These are phyloP conservation scores for Eremomyces bilateralis DNA, from an alignment of 495 filamentous ascomycete species.

Conservation along the genomic window DNA sequence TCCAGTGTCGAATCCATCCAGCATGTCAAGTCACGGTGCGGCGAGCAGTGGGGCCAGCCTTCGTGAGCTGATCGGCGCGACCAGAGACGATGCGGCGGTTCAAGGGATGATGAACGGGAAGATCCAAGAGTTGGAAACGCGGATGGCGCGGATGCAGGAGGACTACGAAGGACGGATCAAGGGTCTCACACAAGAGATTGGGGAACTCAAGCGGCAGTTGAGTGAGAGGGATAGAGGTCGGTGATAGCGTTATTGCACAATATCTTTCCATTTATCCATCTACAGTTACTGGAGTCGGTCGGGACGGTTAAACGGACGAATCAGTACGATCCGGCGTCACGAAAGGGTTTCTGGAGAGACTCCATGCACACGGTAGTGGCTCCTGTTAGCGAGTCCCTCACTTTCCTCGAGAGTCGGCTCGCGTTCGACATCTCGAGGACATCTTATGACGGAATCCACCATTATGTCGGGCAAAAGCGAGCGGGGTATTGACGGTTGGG, in stretches of 20 bases:
- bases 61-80: constrained; percentile 14
- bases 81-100: constrained; percentile 11
- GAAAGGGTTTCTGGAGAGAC: background rate
- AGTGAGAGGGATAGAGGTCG: background rate
- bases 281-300: background rate
- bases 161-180: constrained; percentile 16
- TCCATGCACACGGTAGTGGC: background rate
- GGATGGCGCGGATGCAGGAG: constrained; percentile 13
- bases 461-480: no score
- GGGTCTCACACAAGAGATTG: constrained; percentile 15
- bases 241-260: background rate
- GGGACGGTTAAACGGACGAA: background rate
- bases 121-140: constrained; percentile 15
- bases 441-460: no score
- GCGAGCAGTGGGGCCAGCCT: constrained; percentile 17
- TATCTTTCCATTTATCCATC: background rate
- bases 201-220: constrained; percentile 12
- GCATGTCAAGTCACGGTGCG: constrained; percentile 18
- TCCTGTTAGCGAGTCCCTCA: no score
- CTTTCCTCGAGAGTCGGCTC: no score
- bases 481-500: no score
- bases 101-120: no score
- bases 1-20: constrained; percentile 15
- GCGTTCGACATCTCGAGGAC: no score
- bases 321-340: background rate